A percentile compares a stretch with the other conserved stretches of the same genome.
Evolutionary conservation across 2,329 filamentous ascomycete species (phyloP).

Genomic region (Fusarium metavorans): DNA sequence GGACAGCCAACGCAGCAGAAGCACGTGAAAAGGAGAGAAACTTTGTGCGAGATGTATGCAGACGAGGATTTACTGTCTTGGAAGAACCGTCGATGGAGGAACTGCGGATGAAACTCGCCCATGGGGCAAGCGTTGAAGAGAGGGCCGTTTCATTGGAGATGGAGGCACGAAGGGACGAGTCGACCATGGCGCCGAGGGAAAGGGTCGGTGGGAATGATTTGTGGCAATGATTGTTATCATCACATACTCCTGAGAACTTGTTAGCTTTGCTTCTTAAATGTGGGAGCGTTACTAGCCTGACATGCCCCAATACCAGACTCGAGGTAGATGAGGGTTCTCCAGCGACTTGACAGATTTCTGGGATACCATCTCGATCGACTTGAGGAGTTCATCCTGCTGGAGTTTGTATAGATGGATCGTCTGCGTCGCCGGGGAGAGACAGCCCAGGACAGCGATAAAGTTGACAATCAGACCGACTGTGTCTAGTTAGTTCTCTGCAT

Average conservation of each 20-base stretch:
- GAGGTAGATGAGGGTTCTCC: slow-evolving; percentile 10
- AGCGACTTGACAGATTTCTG: slow-evolving; percentile 4
- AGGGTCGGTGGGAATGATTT: slow-evolving; percentile 22
- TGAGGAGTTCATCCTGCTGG: slow-evolving; percentile 11
- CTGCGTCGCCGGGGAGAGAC: slow-evolving; percentile 18
- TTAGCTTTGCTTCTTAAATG: not conserved
- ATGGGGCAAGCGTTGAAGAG: slow-evolving; percentile 17
- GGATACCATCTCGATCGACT: slow-evolving; percentile 9
- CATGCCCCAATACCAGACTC: slow-evolving; percentile 25
- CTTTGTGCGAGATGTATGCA: slow-evolving; percentile 3
- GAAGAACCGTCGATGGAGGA: slow-evolving; percentile 28
- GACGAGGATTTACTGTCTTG: not conserved
- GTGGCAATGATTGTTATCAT: slow-evolving; percentile 22
- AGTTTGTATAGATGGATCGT: slow-evolving; percentile 29
- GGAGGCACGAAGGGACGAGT: slow-evolving; percentile 21
- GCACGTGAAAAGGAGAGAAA: slow-evolving; percentile 27
- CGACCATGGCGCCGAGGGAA: slow-evolving; percentile 24
- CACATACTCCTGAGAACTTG: slow-evolving; percentile 11
- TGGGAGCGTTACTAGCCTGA: slow-evolving; percentile 4
- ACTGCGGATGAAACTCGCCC: slow-evolving; percentile 14
- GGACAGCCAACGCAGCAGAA: slow-evolving; percentile 26
- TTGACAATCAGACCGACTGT: slow-evolving; percentile 30
- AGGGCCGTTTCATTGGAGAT: slow-evolving; percentile 1
- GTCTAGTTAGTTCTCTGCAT: not conserved
- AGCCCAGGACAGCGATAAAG: slow-evolving; percentile 29